Evolutionary conservation across 2,329 filamentous ascomycete genomes (phyloP).

Genomic region (Cladobotryum protrusum): DNA sequence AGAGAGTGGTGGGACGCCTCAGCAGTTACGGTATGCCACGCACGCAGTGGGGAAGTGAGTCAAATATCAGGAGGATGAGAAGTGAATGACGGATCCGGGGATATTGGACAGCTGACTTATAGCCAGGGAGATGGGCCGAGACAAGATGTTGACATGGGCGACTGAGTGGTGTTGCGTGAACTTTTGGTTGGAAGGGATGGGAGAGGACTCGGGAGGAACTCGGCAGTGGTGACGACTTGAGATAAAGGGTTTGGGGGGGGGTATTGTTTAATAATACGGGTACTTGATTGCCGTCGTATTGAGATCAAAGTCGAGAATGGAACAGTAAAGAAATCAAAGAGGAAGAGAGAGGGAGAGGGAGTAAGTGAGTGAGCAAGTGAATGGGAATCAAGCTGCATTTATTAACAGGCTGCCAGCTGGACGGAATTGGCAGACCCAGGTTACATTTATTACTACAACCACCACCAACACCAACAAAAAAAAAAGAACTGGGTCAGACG

Average conservation of each 20-base stretch:
- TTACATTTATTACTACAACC: neutral
- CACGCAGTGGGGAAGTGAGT: neutral
- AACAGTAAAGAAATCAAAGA: neutral
- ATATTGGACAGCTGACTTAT: slow-evolving; percentile 1
- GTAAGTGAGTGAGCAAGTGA: too few relatives aligned
- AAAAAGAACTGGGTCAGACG: neutral
- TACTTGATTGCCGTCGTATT: neutral
- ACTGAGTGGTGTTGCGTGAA: neutral
- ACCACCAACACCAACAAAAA: neutral
- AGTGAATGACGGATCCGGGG: neutral
- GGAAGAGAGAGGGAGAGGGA: too few relatives aligned
- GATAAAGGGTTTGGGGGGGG: neutral
- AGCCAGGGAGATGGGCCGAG: neutral
- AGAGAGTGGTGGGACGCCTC: neutral
- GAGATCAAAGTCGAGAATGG: neutral
- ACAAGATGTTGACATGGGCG: neutral
- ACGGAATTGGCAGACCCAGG: neutral
- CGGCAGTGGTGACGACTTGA: neutral
- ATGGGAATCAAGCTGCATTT: slow-evolving; percentile 5
- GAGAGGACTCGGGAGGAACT: neutral
- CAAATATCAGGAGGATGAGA: neutral
- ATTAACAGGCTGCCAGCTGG: slow-evolving; percentile 8
- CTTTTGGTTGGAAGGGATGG: neutral
- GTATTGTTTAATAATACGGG: neutral
- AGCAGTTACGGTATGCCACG: slow-evolving; percentile 1